Percentiles rank a stretch among this genome's conserved stretches.
These are phyloP conservation scores for Metarhizium robertsii DNA, from an alignment of 2,329 filamentous ascomycete species.

Conservation along the genomic window DNA sequence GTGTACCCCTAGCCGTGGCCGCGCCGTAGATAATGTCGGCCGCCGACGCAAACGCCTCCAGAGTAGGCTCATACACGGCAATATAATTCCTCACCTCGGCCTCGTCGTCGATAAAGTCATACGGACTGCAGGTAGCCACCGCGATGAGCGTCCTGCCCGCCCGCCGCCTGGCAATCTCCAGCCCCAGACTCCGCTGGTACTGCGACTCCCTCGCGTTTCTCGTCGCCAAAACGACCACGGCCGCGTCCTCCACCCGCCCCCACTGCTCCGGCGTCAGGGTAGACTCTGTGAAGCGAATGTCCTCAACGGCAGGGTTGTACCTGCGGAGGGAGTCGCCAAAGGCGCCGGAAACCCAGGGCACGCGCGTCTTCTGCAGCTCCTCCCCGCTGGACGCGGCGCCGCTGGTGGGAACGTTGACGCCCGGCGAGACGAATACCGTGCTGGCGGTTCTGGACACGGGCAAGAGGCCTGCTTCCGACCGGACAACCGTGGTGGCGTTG, in stretches of 20 bases:
- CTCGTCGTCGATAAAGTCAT: conserved; percentile 15
- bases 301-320: conserved; percentile 7
- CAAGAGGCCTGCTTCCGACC: conserved; percentile 8
- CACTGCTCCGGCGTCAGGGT: conserved; percentile 10
- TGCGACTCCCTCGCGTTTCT: conserved; percentile 15
- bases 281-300: conserved; percentile 14
- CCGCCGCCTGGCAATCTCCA: conserved; percentile 12
- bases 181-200: conserved; percentile 13
- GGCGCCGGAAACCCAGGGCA: conserved; percentile 15
- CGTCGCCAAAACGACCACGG: conserved; percentile 15
- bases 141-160: conserved; percentile 7
- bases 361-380: conserved; percentile 12
- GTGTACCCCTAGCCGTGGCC: conserved; percentile 7
- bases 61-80: conserved; percentile 17
- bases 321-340: conserved; percentile 12
- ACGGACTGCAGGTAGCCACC: conserved; percentile 16
- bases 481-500: conserved; percentile 13
- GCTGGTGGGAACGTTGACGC: conserved; percentile 13
- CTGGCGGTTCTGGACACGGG: conserved; percentile 9
- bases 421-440: conserved; percentile 16
- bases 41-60: conserved; percentile 14
- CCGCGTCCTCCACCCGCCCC: conserved; percentile 11
- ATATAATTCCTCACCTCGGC: conserved; percentile 12
- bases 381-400: conserved; percentile 15
- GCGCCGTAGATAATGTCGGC: conserved; percentile 13